Percentiles rank a stretch among this genome's conserved stretches.
These are phyloP conservation scores for Carex sylvatica DNA, from an alignment of 202 grass and related monocot genomes.

Conservation along the genomic window DNA sequence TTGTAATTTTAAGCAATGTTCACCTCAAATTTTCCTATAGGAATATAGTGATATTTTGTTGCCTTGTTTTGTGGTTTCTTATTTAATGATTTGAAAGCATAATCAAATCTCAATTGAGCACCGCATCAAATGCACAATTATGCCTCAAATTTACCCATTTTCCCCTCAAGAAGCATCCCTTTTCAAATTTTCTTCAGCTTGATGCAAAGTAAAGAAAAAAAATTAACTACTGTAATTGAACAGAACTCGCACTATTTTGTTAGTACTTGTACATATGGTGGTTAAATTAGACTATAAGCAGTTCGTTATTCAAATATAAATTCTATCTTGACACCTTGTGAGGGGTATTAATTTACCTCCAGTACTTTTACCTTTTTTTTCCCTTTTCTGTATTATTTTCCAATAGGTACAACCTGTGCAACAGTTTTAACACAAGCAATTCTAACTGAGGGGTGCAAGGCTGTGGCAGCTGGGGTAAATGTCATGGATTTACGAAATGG, in stretches of 20 bases:
- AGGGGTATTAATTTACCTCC: background rate
- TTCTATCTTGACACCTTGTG: background rate
- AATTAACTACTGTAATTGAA: background rate
- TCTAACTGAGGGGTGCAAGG: constrained; percentile 86
- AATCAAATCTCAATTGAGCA: background rate
- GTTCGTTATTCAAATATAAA: background rate
- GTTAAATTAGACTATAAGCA: background rate
- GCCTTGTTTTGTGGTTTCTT: background rate
- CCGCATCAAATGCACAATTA: background rate
- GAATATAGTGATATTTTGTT: background rate
- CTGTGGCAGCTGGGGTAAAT: constrained; percentile 80
- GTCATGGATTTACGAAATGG: constrained; percentile 86
- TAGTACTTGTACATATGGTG: background rate
- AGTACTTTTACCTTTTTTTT: background rate
- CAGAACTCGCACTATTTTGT: background rate
- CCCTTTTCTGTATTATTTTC: constrained; percentile 7
- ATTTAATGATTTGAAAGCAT: background rate
- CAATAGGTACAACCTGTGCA: constrained; percentile 93
- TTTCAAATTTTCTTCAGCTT: background rate
- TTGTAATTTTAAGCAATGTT: background rate
- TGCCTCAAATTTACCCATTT: background rate
- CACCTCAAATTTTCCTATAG: background rate
- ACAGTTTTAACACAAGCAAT: constrained; percentile 93
- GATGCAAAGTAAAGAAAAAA: background rate
- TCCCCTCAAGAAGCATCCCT: background rate